A percentile compares a stretch with the other conserved stretches of the same genome.
phyloP scores from a whole-genome alignment of 306 rosid genomes.

The Rubus parviflorus region DNA sequence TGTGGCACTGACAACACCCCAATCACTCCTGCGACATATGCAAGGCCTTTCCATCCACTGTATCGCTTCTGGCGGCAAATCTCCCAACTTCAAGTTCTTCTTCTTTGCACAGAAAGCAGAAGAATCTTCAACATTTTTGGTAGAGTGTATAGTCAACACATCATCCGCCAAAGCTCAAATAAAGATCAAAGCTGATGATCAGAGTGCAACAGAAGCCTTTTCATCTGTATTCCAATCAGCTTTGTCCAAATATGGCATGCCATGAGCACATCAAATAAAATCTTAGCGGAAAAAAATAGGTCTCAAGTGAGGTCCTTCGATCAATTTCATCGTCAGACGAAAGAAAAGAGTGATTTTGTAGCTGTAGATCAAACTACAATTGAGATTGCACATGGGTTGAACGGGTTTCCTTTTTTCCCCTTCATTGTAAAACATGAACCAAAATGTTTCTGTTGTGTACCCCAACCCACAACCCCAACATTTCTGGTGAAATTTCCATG shows the following conservation, averaged over 20 bases:
- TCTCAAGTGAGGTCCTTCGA: not conserved
- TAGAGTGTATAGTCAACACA: constrained; percentile 92
- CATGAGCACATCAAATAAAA: constrained; percentile 39
- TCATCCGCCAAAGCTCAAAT: constrained; percentile 79
- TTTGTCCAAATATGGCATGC: constrained; percentile 64
- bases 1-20: constrained; percentile 60
- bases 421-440: not conserved
- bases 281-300: constrained; percentile 13
- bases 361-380: constrained; percentile 22
- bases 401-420: not conserved
- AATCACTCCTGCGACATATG: constrained; percentile 79
- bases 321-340: not conserved
- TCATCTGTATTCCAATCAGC: constrained; percentile 82
- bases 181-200: constrained; percentile 90
- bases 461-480: not conserved
- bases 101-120: constrained; percentile 95
- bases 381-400: constrained; percentile 11
- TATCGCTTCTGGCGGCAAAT: constrained; percentile 93
- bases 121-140: constrained; percentile 68
- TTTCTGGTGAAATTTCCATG: constrained; percentile 7
- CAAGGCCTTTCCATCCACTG: constrained; percentile 81
- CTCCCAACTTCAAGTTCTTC: constrained; percentile 91
- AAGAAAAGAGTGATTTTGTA: constrained; percentile 11
- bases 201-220: constrained; percentile 68
- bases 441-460: not conserved